Conservation (phyloP, 2,329 filamentous ascomycete species). For the Neocucurbitaria cava region DNA sequence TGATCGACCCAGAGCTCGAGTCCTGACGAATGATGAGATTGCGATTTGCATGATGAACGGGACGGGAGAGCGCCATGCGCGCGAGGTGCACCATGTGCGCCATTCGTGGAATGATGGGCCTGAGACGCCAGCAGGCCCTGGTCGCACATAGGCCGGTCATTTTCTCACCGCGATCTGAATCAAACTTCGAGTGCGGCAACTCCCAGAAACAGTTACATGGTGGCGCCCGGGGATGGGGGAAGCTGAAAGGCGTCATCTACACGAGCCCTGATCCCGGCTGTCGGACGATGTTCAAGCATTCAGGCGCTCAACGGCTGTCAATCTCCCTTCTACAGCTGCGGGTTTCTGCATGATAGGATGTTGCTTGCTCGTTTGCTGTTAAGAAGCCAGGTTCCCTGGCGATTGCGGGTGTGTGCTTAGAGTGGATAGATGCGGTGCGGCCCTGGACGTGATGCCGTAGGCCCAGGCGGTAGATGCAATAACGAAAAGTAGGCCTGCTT, state of each 20-base stretch:
- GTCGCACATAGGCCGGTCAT: conserved; percentile 5
- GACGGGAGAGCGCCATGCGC: neutral
- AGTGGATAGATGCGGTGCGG: conserved; percentile 1
- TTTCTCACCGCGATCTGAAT: conserved; percentile 3
- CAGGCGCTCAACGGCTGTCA: conserved; percentile 13
- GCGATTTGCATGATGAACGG: neutral
- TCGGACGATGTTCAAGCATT: neutral
- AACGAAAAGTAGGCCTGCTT: conserved; percentile 11
- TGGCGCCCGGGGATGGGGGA: conserved; percentile 14
- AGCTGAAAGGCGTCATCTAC: conserved; percentile 1
- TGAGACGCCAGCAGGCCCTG: neutral
- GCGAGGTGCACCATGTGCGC: neutral
- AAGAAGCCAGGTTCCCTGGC: conserved; percentile 1
- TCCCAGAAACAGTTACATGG: conserved; percentile 2
- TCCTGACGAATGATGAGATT: neutral
- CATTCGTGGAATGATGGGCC: conserved; percentile 1
- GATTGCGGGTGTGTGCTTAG: conserved; percentile 1
- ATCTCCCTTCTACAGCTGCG: neutral
- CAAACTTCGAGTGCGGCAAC: neutral
- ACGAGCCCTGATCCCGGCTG: conserved; percentile 6
- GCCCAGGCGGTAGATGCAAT: conserved; percentile 9
- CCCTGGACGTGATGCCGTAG: conserved; percentile 1
- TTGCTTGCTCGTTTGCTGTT: conserved; percentile 8
- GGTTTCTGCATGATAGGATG: conserved; percentile 4
- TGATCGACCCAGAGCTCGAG: neutral